Evolutionary conservation across 2,329 filamentous ascomycete species (phyloP).

Genomic region (Penicillium sp.): DNA sequence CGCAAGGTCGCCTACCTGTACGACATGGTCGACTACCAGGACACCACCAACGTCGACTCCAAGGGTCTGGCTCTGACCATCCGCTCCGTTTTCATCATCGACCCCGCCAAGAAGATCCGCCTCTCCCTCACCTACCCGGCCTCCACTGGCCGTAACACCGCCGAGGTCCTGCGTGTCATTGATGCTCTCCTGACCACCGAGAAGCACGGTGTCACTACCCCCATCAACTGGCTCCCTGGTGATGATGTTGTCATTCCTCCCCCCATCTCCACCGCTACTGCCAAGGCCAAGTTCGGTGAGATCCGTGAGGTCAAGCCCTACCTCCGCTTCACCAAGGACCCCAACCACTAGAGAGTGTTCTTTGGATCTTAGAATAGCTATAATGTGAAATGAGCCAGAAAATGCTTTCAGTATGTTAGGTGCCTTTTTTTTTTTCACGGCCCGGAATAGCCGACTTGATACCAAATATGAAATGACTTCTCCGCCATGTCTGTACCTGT

Average conservation of each 20-base stretch:
- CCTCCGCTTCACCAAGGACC: slow-evolving; percentile 41
- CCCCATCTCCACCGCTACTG: slow-evolving; percentile 79
- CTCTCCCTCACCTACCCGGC: slow-evolving; percentile 92
- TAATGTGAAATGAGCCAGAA: slow-evolving; percentile 22
- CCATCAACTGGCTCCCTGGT: slow-evolving; percentile 87
- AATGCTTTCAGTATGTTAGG: not conserved
- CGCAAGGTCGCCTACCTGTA: slow-evolving; percentile 77
- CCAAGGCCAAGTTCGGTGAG: slow-evolving; percentile 84
- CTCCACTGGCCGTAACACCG: slow-evolving; percentile 82
- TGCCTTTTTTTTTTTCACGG: slow-evolving; percentile 17
- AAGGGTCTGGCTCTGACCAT: slow-evolving; percentile 84
- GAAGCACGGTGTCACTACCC: slow-evolving; percentile 85
- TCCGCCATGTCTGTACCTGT: not conserved
- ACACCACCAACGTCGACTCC: slow-evolving; percentile 78
- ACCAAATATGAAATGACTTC: slow-evolving; percentile 32
- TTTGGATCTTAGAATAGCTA: slow-evolving; percentile 14
- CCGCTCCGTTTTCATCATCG: slow-evolving; percentile 92
- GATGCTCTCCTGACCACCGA: slow-evolving; percentile 83
- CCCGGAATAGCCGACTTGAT: slow-evolving; percentile 25
- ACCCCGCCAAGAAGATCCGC: slow-evolving; percentile 91
- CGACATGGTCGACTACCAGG: slow-evolving; percentile 84
- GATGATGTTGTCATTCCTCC: slow-evolving; percentile 94
- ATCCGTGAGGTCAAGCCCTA: slow-evolving; percentile 66
- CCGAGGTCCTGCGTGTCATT: slow-evolving; percentile 78
- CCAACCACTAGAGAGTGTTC: slow-evolving; percentile 41